Evolutionary conservation across 495 filamentous ascomycete species (phyloP), one percentile per base, ranked within the genome.

Genomic region (Thermochaetoides thermophila): DNA sequence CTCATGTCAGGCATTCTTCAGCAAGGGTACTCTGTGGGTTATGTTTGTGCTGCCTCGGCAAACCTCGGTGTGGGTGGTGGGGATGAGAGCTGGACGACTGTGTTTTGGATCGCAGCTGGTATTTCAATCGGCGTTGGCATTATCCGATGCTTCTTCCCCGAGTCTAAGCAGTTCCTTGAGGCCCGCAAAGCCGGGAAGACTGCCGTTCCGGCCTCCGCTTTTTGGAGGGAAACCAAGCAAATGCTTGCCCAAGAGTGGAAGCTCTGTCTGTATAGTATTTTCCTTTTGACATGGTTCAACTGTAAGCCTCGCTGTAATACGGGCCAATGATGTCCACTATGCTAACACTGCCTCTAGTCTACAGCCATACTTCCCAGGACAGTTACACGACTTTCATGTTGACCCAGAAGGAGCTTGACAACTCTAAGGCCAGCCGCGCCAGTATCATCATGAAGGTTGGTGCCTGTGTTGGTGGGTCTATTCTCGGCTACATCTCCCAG

Each of bases 1-100:
- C 58, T 84, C 8, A 81, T 84, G 69, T 81, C 76, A 2, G 81
- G 81, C 7, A 73, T 84, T 14, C 56, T 84, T 4, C 81, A 86
- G 36, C 77, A 83, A 47, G 81, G 81, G 0, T 84, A 84, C 41
- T 72, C 78, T 4, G 57, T 83, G 18, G 81, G 81, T 7, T 84
- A 82, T 41, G 66, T 86, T 3, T 58, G 78, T 34, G 80, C 81
- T 13, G 78, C 80, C 1, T 74, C 69, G 36, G 69, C 71, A 27
- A 83, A 78, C 37, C 65, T 82, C 10, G 74, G 69, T 15, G 68
- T 80, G 0, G 76, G 73, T 7, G 72, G 66, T 26, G 48, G 4
- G 3, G 57, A 51, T 0, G 65, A 75, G 0, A 64, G 52, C 27
- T 78, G 69, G 72, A 78, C 77, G 57, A 73, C 56, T 0, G 69